These are phyloP conservation scores for Ilyonectria robusta DNA, from an alignment of 2,329 filamentous ascomycete species.

Conservation along the genomic window DNA sequence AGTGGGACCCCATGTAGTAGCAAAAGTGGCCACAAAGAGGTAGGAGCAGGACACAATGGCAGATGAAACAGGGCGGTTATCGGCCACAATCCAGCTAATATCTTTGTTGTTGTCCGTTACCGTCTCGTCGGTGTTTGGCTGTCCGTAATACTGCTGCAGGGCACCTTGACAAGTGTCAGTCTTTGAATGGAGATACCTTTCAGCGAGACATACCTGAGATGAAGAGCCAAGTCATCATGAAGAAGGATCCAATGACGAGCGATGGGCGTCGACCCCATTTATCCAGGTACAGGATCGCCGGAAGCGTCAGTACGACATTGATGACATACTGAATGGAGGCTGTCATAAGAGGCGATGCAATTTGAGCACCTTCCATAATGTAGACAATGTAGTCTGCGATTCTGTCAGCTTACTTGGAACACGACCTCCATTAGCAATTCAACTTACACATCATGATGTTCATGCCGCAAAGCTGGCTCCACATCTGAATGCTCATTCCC, in stretches of 20 bases:
- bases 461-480: slow-evolving; percentile 73
- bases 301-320: slow-evolving; percentile 72
- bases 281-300: slow-evolving; percentile 73
- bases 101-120: slow-evolving; percentile 58
- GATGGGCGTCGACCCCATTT: slow-evolving; percentile 70
- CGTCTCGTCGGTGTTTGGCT: slow-evolving; percentile 59
- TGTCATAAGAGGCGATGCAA: slow-evolving; percentile 70
- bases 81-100: slow-evolving; percentile 71
- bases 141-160: slow-evolving; percentile 72
- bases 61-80: slow-evolving; percentile 67
- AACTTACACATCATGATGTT: slow-evolving; percentile 69
- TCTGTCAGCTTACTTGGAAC: slow-evolving; percentile 19
- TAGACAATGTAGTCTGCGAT: slow-evolving; percentile 68
- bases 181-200: not conserved
- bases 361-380: slow-evolving; percentile 71
- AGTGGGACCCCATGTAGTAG: slow-evolving; percentile 59
- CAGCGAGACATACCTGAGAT: slow-evolving; percentile 62
- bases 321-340: slow-evolving; percentile 76
- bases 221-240: slow-evolving; percentile 74
- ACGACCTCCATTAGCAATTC: not conserved
- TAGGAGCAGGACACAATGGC: slow-evolving; percentile 76
- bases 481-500: slow-evolving; percentile 72
- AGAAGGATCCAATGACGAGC: slow-evolving; percentile 68
- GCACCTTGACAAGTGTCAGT: slow-evolving; percentile 52
- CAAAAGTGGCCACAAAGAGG: slow-evolving; percentile 67